Conservation (phyloP, 768 basidiomycete species). For the Trametes coccinea region DNA sequence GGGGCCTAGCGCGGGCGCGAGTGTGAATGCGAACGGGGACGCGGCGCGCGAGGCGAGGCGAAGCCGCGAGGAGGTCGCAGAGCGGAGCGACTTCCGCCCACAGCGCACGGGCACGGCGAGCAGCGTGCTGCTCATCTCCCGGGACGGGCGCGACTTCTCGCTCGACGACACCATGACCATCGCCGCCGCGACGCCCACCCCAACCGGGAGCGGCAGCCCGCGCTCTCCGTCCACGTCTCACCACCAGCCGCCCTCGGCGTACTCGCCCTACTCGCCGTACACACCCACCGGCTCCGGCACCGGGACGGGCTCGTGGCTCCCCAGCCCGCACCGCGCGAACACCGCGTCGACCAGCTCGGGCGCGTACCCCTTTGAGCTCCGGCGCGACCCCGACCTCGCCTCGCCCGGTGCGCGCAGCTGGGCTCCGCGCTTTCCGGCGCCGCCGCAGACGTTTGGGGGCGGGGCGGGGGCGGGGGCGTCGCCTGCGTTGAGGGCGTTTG, state of each 20-base stretch:
- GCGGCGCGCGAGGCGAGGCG: not conserved
- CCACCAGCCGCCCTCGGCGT: not conserved
- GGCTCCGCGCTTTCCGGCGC: constrained; percentile 13
- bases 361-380: constrained; percentile 20
- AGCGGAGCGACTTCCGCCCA: not conserved
- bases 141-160: constrained; percentile 15
- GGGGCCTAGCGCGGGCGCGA: not conserved
- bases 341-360: constrained; percentile 18
- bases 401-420: constrained; percentile 9
- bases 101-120: not conserved
- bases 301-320: constrained; percentile 5
- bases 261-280: too few species aligned
- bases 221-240: not conserved
- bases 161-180: constrained; percentile 11
- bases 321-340: constrained; percentile 15
- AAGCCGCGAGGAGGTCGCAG: not conserved
- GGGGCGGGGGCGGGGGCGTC: not conserved
- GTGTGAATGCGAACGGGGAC: not conserved
- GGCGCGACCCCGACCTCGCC: constrained; percentile 15
- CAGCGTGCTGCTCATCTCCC: constrained; percentile 16
- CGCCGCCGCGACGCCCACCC: not conserved
- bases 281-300: not conserved
- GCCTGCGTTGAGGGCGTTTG: not conserved
- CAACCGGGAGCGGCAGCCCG: not conserved
- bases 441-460: constrained; percentile 5